Conservation (phyloP, 2,329 filamentous ascomycete species). For the Paecilomyces sp. region DNA sequence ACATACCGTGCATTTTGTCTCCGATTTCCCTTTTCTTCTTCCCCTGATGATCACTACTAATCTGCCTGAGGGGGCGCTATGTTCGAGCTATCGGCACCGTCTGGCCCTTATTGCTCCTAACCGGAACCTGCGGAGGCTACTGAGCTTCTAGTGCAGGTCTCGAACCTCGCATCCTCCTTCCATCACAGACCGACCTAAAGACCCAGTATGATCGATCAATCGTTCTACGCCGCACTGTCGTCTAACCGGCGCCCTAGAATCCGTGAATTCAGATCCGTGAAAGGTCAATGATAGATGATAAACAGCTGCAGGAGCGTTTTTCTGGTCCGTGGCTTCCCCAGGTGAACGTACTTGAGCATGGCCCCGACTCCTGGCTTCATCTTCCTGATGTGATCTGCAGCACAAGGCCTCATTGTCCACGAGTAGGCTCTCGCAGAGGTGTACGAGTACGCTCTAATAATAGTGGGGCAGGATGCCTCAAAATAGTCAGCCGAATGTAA, state of each 20-base stretch:
- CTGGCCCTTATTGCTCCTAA: not conserved
- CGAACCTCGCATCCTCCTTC: not conserved
- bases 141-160: not conserved
- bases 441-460: not conserved
- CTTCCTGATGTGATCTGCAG: not conserved
- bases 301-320: not conserved
- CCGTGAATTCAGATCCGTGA: not conserved
- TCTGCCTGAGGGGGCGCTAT: not conserved
- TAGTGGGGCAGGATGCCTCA: not conserved
- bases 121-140: not conserved
- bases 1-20: not conserved
- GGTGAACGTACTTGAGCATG: not conserved
- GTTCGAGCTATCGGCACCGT: not conserved
- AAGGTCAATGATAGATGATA: not conserved
- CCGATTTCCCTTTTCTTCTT: not conserved
- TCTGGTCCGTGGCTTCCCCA: not conserved
- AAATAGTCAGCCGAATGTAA: not conserved
- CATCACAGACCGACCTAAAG: not conserved
- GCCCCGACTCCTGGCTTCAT: not conserved
- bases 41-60: not conserved
- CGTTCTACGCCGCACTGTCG: not conserved
- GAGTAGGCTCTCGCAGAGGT: not conserved
- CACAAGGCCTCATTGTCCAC: not conserved
- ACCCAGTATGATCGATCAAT: not conserved
- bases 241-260: not conserved